Evolutionary conservation across 2,329 filamentous ascomycete genomes (phyloP).

Genomic region (Colletotrichum sansevieriae): DNA sequence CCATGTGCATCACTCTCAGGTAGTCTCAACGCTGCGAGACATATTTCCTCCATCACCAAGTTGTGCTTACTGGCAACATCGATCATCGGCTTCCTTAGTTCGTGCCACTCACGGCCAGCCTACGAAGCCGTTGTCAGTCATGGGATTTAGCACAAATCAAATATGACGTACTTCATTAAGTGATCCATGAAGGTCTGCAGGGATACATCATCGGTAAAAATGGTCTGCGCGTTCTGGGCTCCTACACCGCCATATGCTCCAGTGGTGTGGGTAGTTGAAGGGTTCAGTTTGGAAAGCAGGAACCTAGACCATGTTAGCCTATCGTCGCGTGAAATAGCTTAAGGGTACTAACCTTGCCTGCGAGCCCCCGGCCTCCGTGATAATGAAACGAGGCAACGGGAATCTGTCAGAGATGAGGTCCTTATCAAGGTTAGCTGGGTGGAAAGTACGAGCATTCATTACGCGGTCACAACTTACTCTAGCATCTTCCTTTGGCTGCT

Average conservation of each 20-base stretch:
- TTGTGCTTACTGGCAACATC: too few relatives aligned
- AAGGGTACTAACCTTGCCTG: constrained; percentile 69
- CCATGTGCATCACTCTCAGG: too few relatives aligned
- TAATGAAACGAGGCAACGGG: constrained; percentile 97
- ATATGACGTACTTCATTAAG: constrained; percentile 87
- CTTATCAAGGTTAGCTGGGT: constrained; percentile 57
- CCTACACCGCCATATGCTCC: constrained; percentile 91
- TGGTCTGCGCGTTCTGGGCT: constrained; percentile 91
- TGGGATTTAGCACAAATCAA: constrained; percentile 8
- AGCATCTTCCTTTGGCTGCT: constrained; percentile 96
- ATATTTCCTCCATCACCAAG: too few relatives aligned
- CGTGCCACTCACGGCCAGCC: constrained; percentile 74
- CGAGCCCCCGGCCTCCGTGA: constrained; percentile 97
- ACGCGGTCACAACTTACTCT: constrained; percentile 72
- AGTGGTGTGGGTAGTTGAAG: constrained; percentile 95
- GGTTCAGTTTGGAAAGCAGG: constrained; percentile 95
- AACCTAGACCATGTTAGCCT: constrained; percentile 69
- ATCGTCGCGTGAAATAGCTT: not conserved
- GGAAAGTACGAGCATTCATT: not conserved
- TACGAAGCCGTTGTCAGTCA: constrained; percentile 44
- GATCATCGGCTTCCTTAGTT: constrained; percentile 56
- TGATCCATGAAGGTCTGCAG: constrained; percentile 99
- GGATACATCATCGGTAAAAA: constrained; percentile 98
- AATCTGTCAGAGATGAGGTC: constrained; percentile 98
- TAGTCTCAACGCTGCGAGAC: too few relatives aligned